phyloP scores from a whole-genome alignment of 2,329 filamentous ascomycete species.

The Torrubiellomyces zombiae region DNA sequence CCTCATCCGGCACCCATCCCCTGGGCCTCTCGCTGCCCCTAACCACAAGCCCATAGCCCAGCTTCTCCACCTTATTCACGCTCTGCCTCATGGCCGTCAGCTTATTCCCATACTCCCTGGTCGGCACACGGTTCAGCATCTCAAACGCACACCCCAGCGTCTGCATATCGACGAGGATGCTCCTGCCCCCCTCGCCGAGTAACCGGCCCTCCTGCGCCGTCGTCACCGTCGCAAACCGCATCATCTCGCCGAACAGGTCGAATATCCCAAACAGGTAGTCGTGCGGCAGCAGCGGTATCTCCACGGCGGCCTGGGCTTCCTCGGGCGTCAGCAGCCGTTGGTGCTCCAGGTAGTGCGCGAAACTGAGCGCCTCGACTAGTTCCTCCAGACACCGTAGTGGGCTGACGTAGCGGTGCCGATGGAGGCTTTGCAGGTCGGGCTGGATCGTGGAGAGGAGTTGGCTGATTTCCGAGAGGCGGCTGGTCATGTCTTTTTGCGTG shows the following conservation, averaged over 20 bases:
- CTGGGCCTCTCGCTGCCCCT: slow-evolving; percentile 76
- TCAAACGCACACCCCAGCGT: slow-evolving; percentile 63
- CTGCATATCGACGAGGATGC: slow-evolving; percentile 68
- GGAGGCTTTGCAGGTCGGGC: slow-evolving; percentile 59
- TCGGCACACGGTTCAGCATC: slow-evolving; percentile 43
- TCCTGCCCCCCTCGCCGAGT: slow-evolving; percentile 25
- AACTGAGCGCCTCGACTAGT: slow-evolving; percentile 80
- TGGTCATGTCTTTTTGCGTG: slow-evolving; percentile 53
- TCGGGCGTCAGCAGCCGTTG: slow-evolving; percentile 57
- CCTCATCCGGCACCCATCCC: slow-evolving; percentile 77
- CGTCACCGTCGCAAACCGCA: slow-evolving; percentile 85
- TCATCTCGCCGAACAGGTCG: slow-evolving; percentile 88
- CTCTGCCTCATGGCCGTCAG: slow-evolving; percentile 72
- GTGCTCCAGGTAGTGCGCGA: slow-evolving; percentile 69
- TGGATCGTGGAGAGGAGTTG: slow-evolving; percentile 51
- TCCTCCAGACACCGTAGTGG: slow-evolving; percentile 83
- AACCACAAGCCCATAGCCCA: slow-evolving; percentile 76
- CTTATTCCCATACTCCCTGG: slow-evolving; percentile 55
- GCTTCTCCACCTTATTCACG: slow-evolving; percentile 84
- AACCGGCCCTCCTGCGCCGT: slow-evolving; percentile 54
- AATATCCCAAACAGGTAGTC: slow-evolving; percentile 88
- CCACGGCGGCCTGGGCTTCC: slow-evolving; percentile 33
- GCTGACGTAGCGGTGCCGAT: slow-evolving; percentile 65
- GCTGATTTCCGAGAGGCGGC: slow-evolving; percentile 54
- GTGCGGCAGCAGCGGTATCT: slow-evolving; percentile 52